Evolutionary conservation across 169 alveolate species (phyloP).

Genomic region (Babesia divergens): DNA sequence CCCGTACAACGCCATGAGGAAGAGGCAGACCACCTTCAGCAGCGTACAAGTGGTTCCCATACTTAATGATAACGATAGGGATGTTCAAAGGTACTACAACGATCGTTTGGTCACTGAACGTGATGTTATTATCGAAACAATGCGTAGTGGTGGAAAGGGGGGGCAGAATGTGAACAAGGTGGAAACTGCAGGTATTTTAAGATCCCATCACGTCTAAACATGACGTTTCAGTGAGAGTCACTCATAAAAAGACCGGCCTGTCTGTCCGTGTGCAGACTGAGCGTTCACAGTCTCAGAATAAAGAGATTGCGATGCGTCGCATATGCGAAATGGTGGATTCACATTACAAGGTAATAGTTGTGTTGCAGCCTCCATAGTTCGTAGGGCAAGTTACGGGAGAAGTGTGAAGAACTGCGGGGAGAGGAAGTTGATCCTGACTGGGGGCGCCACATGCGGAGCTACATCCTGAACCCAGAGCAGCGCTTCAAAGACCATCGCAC

Average conservation of each 20-base stretch:
- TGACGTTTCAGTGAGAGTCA: conserved; percentile 80
- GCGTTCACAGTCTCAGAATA: conserved; percentile 70
- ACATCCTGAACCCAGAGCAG: conserved; percentile 62
- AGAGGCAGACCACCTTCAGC: conserved; percentile 73
- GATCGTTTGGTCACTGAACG: conserved; percentile 71
- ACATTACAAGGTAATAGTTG: conserved; percentile 31
- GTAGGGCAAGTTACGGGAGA: conserved; percentile 39
- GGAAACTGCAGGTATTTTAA: conserved; percentile 83
- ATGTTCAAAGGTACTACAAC: conserved; percentile 52
- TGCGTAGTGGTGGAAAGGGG: conserved; percentile 93
- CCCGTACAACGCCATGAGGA: conserved; percentile 65
- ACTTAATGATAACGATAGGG: conserved; percentile 63
- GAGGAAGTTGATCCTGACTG: conserved; percentile 56
- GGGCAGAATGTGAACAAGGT: conserved; percentile 93
- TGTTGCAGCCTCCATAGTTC: background rate
- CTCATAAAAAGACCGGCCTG: conserved; percentile 90
- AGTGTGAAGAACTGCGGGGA: conserved; percentile 53
- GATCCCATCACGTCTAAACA: background rate
- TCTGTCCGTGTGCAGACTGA: conserved; percentile 76
- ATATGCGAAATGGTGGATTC: conserved; percentile 66
- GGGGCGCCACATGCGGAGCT: conserved; percentile 65
- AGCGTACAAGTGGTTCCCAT: conserved; percentile 75
- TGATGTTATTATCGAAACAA: conserved; percentile 83
- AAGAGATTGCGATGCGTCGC: conserved; percentile 69
- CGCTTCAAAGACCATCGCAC: conserved; percentile 67